A percentile compares a stretch with the other conserved stretches of the same genome.
These are phyloP conservation scores for Biscutella laevigata DNA, from an alignment of 441 rosid species.

Conservation along the genomic window DNA sequence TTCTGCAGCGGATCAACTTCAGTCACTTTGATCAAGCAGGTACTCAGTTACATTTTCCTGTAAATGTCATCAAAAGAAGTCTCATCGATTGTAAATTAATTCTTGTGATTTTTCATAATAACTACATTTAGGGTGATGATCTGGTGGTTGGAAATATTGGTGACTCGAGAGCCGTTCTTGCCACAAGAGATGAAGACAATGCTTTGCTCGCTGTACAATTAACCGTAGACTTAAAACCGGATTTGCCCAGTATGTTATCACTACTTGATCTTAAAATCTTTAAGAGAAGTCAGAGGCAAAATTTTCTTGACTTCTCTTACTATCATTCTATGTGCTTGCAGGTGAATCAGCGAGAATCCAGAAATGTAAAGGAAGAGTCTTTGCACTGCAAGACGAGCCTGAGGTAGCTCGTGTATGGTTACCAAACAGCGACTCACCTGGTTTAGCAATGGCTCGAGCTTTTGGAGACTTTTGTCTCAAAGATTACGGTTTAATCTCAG, in stretches of 20 bases:
- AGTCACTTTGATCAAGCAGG: conserved; percentile 64
- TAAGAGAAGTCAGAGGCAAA: not conserved
- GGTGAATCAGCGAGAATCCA: conserved; percentile 70
- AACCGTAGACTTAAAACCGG: conserved; percentile 71
- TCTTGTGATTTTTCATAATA: conserved; percentile 1
- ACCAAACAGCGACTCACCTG: conserved; percentile 68
- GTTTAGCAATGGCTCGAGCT: conserved; percentile 75
- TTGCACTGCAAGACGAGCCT: conserved; percentile 71
- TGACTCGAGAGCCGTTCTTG: conserved; percentile 70
- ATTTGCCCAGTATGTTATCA: conserved; percentile 49
- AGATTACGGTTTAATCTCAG: conserved; percentile 65
- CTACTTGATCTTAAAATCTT: conserved; percentile 20
- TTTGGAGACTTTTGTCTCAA: conserved; percentile 79
- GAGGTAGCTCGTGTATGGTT: conserved; percentile 83
- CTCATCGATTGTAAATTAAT: not conserved
- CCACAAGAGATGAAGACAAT: conserved; percentile 44
- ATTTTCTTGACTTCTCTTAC: not conserved
- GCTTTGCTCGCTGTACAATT: conserved; percentile 47
- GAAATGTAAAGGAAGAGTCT: conserved; percentile 68
- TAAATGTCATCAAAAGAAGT: not conserved
- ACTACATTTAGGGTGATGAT: conserved; percentile 43
- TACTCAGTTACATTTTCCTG: conserved; percentile 16
- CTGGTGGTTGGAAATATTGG: conserved; percentile 58
- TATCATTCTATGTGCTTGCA: conserved; percentile 18
- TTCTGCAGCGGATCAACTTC: conserved; percentile 79